Evolutionary conservation across 306 rosid genomes (phyloP), one percentile per base, ranked within the genome.

Genomic region (Vigna trinervia): DNA sequence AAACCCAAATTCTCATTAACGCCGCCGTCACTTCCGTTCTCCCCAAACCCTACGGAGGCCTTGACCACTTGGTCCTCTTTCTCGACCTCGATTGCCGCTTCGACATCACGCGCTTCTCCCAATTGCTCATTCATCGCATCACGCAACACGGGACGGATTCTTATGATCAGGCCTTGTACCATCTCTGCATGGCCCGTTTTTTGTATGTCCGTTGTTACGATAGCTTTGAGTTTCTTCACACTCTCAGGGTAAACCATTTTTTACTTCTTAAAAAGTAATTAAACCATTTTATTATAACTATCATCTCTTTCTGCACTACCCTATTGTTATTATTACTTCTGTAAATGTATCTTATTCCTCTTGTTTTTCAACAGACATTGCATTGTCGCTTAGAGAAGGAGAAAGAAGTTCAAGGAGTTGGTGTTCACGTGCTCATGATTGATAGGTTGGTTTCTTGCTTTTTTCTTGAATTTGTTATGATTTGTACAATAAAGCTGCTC

Each of bases 21-120:
- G 90, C 88, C 17, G 93, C 96, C 2, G 83, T 92, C 61, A 86
- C 45, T 77, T 90, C 89, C 89, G 81, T 94, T 84, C 91, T 94
- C 48, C 98, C 97, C 1, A 80, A 83, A 83, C 83, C 79, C 77
- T 87, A 87, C 45, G 98, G 97, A 28, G 96, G 98, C 8, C 80
- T 90, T 66, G 89, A 82, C 20, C 91, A 87, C 39, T 69, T 78
- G 22, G 93, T 76, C 8, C 83, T 94, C 78, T 94, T 92, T 82
- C 41, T 91, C 60, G 98, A 94, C 79, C 90, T 91, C 60, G 97
- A 94, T 70, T 89, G 89, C 68, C 93, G 94, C 4, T 88, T 94
- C 63, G 94, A 92, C 66, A 74, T 94, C 32, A 12, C 51, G 22
- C 90, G 94, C 38, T 87, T 91, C 57, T 85, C 90, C 10, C 84